Evolutionary conservation across 495 filamentous ascomycete species (phyloP).

Genomic region (Umbilicaria muhlenbergii): DNA sequence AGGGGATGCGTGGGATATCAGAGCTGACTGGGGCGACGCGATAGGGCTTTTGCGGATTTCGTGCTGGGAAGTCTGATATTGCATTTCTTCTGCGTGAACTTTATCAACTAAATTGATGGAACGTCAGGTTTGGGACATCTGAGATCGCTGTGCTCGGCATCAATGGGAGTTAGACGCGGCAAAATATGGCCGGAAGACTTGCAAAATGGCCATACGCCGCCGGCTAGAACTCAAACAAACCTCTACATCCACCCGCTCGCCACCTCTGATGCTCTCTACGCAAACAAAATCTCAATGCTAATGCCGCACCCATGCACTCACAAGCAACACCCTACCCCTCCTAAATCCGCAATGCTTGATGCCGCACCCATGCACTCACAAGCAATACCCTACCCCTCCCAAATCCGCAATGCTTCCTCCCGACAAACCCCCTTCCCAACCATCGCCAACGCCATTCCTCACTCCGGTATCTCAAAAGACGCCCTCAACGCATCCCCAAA

Average conservation of each 20-base stretch:
- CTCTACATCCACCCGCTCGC: not conserved
- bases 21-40: not conserved
- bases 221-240: not conserved
- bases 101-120: constrained; percentile 62
- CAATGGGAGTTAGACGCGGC: too few relatives aligned
- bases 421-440: not conserved
- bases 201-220: too few relatives aligned
- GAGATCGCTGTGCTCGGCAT: too few relatives aligned
- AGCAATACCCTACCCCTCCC: not conserved
- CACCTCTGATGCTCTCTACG: too few relatives aligned
- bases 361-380: not conserved
- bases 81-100: constrained; percentile 99
- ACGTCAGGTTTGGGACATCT: not conserved
- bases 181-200: too few relatives aligned
- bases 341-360: not conserved
- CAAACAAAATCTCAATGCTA: too few relatives aligned
- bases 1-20: not conserved
- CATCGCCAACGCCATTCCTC: constrained; percentile 10
- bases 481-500: constrained; percentile 55
- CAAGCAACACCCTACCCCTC: not conserved
- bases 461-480: constrained; percentile 40
- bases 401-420: not conserved
- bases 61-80: constrained; percentile 87
- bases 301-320: too few relatives aligned
- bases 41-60: constrained; percentile 90